Percentiles rank a stretch among this genome's conserved stretches.
These are phyloP conservation scores for Cladophialophora psammophila DNA, from an alignment of 2,329 filamentous ascomycete genomes.

Conservation along the genomic window DNA sequence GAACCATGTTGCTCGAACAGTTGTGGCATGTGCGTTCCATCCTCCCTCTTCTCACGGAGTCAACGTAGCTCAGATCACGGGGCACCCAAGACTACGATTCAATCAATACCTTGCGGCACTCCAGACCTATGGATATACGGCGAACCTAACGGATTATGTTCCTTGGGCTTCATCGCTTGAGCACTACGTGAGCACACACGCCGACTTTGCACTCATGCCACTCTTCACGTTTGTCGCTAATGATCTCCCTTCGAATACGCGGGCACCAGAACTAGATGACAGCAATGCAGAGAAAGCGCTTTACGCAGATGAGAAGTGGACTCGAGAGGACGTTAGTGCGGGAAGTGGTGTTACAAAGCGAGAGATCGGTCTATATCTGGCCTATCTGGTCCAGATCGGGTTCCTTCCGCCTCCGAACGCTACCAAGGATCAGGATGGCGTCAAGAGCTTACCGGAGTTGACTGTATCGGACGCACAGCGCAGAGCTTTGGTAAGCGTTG, in stretches of 20 bases:
- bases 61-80: constrained; percentile 78
- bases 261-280: constrained; percentile 78
- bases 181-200: constrained; percentile 69
- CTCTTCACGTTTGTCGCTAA: constrained; percentile 76
- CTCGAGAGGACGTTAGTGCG: constrained; percentile 63
- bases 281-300: constrained; percentile 70
- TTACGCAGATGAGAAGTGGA: constrained; percentile 67
- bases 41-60: constrained; percentile 57
- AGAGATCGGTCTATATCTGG: constrained; percentile 68
- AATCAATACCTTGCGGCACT: constrained; percentile 77
- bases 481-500: constrained; percentile 60
- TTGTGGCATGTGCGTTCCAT: constrained; percentile 75
- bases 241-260: constrained; percentile 73
- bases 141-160: constrained; percentile 71
- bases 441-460: constrained; percentile 53
- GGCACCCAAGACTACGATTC: constrained; percentile 78
- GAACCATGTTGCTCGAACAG: constrained; percentile 79
- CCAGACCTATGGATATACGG: constrained; percentile 74
- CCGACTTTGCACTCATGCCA: constrained; percentile 73
- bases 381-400: constrained; percentile 68
- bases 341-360: constrained; percentile 66
- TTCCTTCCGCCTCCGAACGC: constrained; percentile 63
- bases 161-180: constrained; percentile 74
- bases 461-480: constrained; percentile 57
- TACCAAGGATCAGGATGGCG: constrained; percentile 9